A percentile compares a stretch with the other conserved stretches of the same genome.
phyloP scores from a whole-genome alignment of 2,329 filamentous ascomycete genomes.

The Fonsecaea pugnacius region DNA sequence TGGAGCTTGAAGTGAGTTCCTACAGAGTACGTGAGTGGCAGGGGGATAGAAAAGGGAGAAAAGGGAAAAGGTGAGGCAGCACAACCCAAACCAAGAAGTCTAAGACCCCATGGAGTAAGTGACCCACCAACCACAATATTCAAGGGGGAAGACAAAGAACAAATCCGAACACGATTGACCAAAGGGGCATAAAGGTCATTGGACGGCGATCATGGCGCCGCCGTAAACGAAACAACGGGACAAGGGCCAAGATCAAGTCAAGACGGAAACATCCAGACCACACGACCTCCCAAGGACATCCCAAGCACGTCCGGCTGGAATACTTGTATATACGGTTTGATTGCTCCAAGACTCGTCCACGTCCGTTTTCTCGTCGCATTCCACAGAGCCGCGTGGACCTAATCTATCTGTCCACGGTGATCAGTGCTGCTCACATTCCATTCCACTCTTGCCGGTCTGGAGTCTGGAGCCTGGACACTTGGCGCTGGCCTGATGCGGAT shows the following conservation, averaged over 20 bases:
- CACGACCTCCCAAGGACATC: background rate
- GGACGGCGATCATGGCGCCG: background rate
- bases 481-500: background rate
- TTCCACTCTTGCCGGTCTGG: background rate
- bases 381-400: background rate
- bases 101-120: too few relatives aligned
- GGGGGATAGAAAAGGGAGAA: too few relatives aligned
- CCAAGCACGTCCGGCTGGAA: background rate
- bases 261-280: background rate
- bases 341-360: background rate
- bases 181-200: background rate
- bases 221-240: background rate
- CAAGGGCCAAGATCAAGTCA: background rate
- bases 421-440: background rate
- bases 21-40: too few relatives aligned
- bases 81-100: too few relatives aligned
- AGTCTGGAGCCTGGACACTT: background rate
- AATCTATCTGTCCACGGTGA: too few relatives aligned
- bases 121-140: too few relatives aligned
- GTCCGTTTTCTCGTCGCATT: background rate
- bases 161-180: background rate
- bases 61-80: too few relatives aligned
- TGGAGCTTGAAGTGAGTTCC: background rate
- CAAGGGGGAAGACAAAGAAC: background rate
- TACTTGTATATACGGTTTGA: background rate